Conservation (phyloP, 495 filamentous ascomycete genomes). For the Pyrenula aspistea region DNA sequence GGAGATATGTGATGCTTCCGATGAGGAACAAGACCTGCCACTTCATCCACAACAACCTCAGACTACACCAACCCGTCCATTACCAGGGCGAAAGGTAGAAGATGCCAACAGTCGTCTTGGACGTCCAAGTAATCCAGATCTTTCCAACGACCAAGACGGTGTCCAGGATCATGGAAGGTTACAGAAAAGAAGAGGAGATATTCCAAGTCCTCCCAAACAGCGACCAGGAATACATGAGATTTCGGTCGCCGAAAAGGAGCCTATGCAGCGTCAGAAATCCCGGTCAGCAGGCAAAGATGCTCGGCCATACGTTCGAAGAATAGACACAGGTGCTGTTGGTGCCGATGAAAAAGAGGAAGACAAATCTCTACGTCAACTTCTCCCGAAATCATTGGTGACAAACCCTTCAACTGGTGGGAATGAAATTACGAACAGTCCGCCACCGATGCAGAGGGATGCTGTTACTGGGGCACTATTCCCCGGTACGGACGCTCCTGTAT, state of each 20-base stretch:
- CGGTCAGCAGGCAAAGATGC: background rate
- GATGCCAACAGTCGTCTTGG: slow-evolving; percentile 6
- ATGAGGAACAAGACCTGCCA: slow-evolving; percentile 30
- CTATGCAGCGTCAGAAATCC: background rate
- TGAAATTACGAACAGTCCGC: slow-evolving; percentile 3
- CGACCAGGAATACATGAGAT: background rate
- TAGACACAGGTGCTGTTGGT: slow-evolving; percentile 24
- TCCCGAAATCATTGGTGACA: slow-evolving; percentile 10
- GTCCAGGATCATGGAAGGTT: background rate
- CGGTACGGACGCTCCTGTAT: slow-evolving; percentile 57
- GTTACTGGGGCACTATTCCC: slow-evolving; percentile 11
- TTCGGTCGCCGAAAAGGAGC: background rate
- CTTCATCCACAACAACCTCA: slow-evolving; percentile 32
- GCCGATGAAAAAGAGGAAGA: slow-evolving; percentile 19
- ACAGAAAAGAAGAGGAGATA: background rate
- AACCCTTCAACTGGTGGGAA: background rate
- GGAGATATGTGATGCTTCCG: slow-evolving; percentile 9
- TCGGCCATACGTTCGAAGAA: slow-evolving; percentile 13
- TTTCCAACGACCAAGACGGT: slow-evolving; percentile 3
- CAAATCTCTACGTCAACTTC: slow-evolving; percentile 8
- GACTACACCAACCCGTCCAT: slow-evolving; percentile 20
- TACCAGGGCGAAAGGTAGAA: slow-evolving; percentile 3
- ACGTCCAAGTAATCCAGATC: slow-evolving; percentile 12
- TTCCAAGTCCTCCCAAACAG: background rate
- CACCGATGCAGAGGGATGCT: slow-evolving; percentile 9